Evolutionary conservation across 2,329 filamentous ascomycete genomes (phyloP).

Genomic region (Pleomassaria siparia): DNA sequence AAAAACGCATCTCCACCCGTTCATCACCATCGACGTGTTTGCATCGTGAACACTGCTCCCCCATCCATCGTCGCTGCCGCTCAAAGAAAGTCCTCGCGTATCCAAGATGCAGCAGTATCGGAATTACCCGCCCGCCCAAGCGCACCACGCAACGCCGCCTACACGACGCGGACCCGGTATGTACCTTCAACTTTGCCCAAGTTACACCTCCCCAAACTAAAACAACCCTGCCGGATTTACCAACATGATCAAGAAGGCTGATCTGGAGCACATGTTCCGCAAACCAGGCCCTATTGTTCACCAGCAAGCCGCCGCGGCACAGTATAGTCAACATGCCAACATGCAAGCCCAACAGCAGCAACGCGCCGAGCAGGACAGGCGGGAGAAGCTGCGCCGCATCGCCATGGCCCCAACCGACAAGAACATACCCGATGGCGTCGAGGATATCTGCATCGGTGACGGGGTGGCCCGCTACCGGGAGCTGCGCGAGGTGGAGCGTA

Average conservation of each 20-base stretch:
- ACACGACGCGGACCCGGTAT: constrained; percentile 49
- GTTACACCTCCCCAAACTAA: constrained; percentile 16
- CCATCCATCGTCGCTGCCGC: constrained; percentile 37
- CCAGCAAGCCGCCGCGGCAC: constrained; percentile 53
- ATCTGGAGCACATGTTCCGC: constrained; percentile 50
- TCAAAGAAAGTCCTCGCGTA: constrained; percentile 18
- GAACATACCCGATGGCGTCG: constrained; percentile 87
- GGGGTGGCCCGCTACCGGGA: constrained; percentile 79
- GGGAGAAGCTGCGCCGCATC: constrained; percentile 73
- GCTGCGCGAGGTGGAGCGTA: constrained; percentile 82
- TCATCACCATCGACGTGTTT: constrained; percentile 20
- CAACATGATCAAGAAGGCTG: constrained; percentile 51
- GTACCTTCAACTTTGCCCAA: constrained; percentile 18
- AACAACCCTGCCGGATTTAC: neutral
- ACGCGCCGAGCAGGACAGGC: constrained; percentile 52
- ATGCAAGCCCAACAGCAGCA: constrained; percentile 47
- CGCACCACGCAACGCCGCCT: constrained; percentile 41
- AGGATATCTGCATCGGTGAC: constrained; percentile 76
- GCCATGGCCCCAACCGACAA: constrained; percentile 92
- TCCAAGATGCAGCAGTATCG: constrained; percentile 50
- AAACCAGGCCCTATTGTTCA: constrained; percentile 50
- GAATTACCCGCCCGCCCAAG: constrained; percentile 45
- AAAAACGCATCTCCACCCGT: constrained; percentile 24
- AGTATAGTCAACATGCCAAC: constrained; percentile 40
- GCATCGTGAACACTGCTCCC: constrained; percentile 26